Evolutionary conservation across 352 stramenopile species (phyloP), one percentile per base, ranked within the genome.

Genomic region (Globisporangium polare): DNA sequence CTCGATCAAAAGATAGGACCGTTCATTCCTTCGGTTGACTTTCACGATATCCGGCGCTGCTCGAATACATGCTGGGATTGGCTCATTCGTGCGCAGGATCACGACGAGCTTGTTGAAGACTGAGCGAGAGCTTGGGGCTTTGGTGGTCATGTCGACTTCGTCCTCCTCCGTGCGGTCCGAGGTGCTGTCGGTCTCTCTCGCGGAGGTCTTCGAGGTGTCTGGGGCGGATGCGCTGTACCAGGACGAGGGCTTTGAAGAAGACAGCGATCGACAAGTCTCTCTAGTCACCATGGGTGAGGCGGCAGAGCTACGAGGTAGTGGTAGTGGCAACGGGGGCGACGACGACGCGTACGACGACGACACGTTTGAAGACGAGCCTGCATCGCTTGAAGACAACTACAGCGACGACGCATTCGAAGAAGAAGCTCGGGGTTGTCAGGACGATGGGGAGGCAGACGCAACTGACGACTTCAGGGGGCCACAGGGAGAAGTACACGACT

Each of bases 351-450:
- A 69, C 15, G 50, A 65, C 3, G 41, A 65, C 15, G 63, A 69
- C 42, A 37, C 33, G 4, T 65, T 66, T 55, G 60, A 66, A 39
- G 51, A 53, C 18, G 50, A 61, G 3, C 29, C 22, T 12, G 39
- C 18, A 9, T 8, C 49, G 10, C 18, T 4, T 12, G 31, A 59
- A 17, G 24, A 35, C 6, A 27, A 53, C 24, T 70, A 70, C 37
- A 45, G 47, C 31, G 37, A 47, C 20, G 64, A 67, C 6, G 31
- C 6, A 13, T 71, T 71, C 18, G 65, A 71, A 43, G 24, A 29
- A 58, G 22, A 20, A 31, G 18, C 17, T 42, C 27, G 37, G 18
- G 17, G 22, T 46, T 17, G 39, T 2, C 33, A 39, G 13, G 59
- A 37, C 5, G 20, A n/a, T 2, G 1, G 22, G 13, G 37, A 39